Base-by-base conservation (phyloP, 1,139 yeast species). In the Sugiyamaella sp. region DNA sequence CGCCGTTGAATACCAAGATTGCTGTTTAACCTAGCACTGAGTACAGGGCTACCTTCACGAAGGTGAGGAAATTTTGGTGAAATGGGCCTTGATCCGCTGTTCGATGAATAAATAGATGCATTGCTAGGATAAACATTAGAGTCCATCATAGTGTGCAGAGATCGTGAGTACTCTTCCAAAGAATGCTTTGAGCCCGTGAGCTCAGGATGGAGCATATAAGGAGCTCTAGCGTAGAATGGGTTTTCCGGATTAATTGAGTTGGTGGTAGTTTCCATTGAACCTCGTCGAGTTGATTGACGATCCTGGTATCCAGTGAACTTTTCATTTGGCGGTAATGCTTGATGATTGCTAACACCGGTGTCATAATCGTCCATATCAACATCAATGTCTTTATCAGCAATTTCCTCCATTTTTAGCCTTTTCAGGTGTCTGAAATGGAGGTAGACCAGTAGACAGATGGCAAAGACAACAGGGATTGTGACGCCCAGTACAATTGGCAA, bases 401-500 rank as follows among this genome's bases (percentile, higher is more conserved):
- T 68, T 53, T 72, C 76, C 54, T 74, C 77, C 52, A 63, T 65
- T 33, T 63, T 62, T 21, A 71, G 60, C 33, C 63, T 61, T 17
- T 66, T 63, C 39, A 64, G 54, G 58, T 72, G 74, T 32, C 73
- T 58, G 54, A 64, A 62, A 40, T 71, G 71, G 46, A 74, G 59
- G 57, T 64, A 62, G n/a, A 64, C 42, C 32, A 72, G 53, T 16
- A 70, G 60, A 19, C 63, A 21, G 12, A 69, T 44, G 16, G 75
- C 73, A n/a, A 67, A 47, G 2, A 59, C 54, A 12, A 69, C 53
- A 4, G 77, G 77, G 29, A 74, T 65, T 4, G 72, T 73, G 10
- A 74, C 70, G 10, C 75, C 77, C 3, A 73, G 65, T 3, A 68
- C 75, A 49, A 74, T 70, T 9, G 75, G 72, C 16, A 73, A 60